Evolutionary conservation across 495 filamentous ascomycete genomes (phyloP), one percentile per base, ranked within the genome.

Genomic region (Venustampulla echinocandica): DNA sequence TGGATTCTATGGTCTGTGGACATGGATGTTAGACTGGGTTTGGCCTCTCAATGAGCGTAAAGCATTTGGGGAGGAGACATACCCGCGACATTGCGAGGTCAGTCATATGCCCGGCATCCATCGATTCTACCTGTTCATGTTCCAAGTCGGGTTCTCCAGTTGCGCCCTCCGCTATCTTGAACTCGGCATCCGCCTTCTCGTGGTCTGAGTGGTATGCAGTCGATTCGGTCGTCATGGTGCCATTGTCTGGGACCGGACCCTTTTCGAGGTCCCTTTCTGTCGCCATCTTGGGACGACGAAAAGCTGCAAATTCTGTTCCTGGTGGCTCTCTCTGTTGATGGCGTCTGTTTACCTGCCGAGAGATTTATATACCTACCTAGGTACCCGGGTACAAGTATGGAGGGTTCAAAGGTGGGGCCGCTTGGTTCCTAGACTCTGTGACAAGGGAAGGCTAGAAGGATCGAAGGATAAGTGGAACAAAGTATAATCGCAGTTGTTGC

Each of bases 111-210:
- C 46, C 54, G 10, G 35, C 37, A 32, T 57, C 50, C 54, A 57
- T 57, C 22, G 38, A n/a, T 39, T 57, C 54, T 3, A 57, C 46
- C 17, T 53, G 46, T 21, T 51, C 50, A 19, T 53, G 54, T 6
- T 49, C 53, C 7, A n/a, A 22, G 19, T 56, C 53, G 18, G 53
- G 48, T 13, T 52, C 40, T 6, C 53, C 49, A 15, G 23, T 27
- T 24, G 48, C 34, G 14, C 49, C 41, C 15, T 30, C 10, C 1
- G 15, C 15, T n/a, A 14, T 4, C 21, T 21, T 38, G 10, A 4
- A 11, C 14, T 39, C 34, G 14, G 13, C n/a, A n/a, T 50, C 5
- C 4, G 10, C n/a, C 18, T 9, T 43, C 22, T 50, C 47, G 13
- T 2, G 6, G 10, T 50, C 28, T 3, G 24, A 32, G 2, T 39